These are phyloP conservation scores for Lasiosphaeria miniovina DNA, from an alignment of 495 filamentous ascomycete genomes.

Conservation along the genomic window DNA sequence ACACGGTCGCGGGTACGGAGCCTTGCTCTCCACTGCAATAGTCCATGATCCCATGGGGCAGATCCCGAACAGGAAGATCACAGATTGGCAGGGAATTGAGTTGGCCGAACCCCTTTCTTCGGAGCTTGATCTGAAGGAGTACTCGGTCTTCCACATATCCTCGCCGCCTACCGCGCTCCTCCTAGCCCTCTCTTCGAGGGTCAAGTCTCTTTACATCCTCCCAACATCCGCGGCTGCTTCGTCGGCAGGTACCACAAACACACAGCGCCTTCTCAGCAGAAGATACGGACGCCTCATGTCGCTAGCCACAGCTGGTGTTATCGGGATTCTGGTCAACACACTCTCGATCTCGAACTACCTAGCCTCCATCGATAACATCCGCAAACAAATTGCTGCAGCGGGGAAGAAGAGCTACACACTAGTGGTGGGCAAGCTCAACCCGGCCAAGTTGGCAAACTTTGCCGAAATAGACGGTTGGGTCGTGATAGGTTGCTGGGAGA, in stretches of 20 bases:
- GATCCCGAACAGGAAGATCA: constrained; percentile 78
- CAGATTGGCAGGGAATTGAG: constrained; percentile 9
- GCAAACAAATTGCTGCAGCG: constrained; percentile 63
- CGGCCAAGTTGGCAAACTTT: constrained; percentile 95
- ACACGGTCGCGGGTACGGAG: constrained; percentile 59
- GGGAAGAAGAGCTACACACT: constrained; percentile 95
- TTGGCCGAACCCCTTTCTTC: constrained; percentile 11
- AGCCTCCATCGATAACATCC: constrained; percentile 68
- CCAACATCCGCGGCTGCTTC: constrained; percentile 48
- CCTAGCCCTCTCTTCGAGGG: constrained; percentile 80
- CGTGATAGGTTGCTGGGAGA: constrained; percentile 97
- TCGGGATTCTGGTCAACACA: constrained; percentile 94
- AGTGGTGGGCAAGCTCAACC: constrained; percentile 94
- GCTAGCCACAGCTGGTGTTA: constrained; percentile 76
- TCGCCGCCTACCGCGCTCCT: constrained; percentile 80
- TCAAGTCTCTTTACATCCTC: constrained; percentile 74
- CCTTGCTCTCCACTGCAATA: constrained; percentile 66
- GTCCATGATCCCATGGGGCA: constrained; percentile 73
- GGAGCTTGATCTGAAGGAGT: constrained; percentile 57
- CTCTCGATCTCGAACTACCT: constrained; percentile 89
- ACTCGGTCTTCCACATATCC: constrained; percentile 87
- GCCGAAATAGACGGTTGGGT: constrained; percentile 94
- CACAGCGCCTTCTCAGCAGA: constrained; percentile 60
- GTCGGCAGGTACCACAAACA: constrained; percentile 43
- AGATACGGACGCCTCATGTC: constrained; percentile 83